Evolutionary conservation across 805 yeast genomes (phyloP), one percentile per base, ranked within the genome.

Genomic region (Hemisphaericaspora nanyangensis): DNA sequence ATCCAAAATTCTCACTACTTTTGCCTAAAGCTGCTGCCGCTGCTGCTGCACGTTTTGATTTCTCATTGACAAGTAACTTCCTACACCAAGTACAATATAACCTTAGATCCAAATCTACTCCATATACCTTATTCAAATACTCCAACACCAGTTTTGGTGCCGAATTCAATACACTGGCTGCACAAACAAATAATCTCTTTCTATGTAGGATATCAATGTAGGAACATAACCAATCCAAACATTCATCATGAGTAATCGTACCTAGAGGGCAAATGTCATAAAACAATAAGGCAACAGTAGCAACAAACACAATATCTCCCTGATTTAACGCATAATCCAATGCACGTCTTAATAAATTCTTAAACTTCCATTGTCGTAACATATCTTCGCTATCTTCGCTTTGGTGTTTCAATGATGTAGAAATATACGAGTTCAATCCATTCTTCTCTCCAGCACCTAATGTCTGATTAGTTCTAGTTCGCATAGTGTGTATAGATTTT

Each of bases 21-120:
- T 58, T 65, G n/a, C n/a, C n/a, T n/a, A n/a, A n/a, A n/a, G n/a
- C n/a, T n/a, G n/a, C n/a, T n/a, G n/a, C n/a, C n/a, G n/a, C n/a
- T n/a, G n/a, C n/a, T n/a, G n/a, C n/a, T n/a, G n/a, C n/a, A 13
- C 60, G 65, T 50, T 77, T 79, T 3, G 79, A 65, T 5, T 51
- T 48, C 46, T 82, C 89, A 56, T 84, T 83, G 7, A 76, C 55
- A 7, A 85, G 62, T n/a, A 81, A 61, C 35, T 72, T 67, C 13
- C 73, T 68, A 55, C 95, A 85, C 50, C 65, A 63, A 20, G 74
- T 73, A 55, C 93, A 85, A 48, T 74, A 81, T 17, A 80, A 68
- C 29, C 70, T 50, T 43, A 67, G 50, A 39, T 54, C 58, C n/a
- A 58, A 56, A 10, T 67, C 72, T 28, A 51, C 55, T 36, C 62